A percentile compares a stretch with the other conserved stretches of the same genome.
Conservation (phyloP, 2,329 filamentous ascomycete species). For the Stemphylium beticola region DNA sequence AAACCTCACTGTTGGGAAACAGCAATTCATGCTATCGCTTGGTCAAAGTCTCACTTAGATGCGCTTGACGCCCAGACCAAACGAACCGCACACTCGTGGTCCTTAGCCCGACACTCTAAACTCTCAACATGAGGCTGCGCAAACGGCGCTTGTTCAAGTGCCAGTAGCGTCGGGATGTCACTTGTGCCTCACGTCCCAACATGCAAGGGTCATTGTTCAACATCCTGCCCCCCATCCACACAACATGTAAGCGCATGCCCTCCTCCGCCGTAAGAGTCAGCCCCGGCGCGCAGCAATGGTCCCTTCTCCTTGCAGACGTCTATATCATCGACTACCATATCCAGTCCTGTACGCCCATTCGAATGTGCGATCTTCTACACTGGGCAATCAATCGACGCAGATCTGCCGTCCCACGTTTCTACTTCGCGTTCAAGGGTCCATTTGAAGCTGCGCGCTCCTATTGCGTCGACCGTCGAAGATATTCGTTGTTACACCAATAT, state of each 20-base stretch:
- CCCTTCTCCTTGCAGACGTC: neutral
- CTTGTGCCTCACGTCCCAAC: neutral
- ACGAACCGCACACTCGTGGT: neutral
- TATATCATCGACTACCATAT: neutral
- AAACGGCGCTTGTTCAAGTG: neutral
- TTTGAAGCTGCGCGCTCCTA: neutral
- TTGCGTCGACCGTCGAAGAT: neutral
- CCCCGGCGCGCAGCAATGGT: neutral
- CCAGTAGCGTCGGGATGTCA: neutral
- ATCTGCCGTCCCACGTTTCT: slow-evolving; percentile 15
- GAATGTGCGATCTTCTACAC: slow-evolving; percentile 8
- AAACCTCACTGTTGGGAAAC: slow-evolving; percentile 12
- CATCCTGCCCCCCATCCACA: neutral
- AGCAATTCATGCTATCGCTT: slow-evolving; percentile 9
- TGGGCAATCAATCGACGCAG: slow-evolving; percentile 5
- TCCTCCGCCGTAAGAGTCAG: too few species aligned
- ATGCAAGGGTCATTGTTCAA: neutral
- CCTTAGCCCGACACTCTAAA: neutral
- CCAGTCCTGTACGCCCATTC: neutral
- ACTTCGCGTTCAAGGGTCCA: neutral
- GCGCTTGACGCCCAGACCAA: slow-evolving; percentile 11
- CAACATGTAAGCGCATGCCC: neutral
- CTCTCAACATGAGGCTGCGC: neutral
- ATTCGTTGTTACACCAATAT: slow-evolving; percentile 15
- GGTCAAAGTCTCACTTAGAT: slow-evolving; percentile 12